Evolutionary conservation across 805 yeast species (phyloP), one percentile per base, ranked within the genome.

Genomic region (Danielia oregonensis): DNA sequence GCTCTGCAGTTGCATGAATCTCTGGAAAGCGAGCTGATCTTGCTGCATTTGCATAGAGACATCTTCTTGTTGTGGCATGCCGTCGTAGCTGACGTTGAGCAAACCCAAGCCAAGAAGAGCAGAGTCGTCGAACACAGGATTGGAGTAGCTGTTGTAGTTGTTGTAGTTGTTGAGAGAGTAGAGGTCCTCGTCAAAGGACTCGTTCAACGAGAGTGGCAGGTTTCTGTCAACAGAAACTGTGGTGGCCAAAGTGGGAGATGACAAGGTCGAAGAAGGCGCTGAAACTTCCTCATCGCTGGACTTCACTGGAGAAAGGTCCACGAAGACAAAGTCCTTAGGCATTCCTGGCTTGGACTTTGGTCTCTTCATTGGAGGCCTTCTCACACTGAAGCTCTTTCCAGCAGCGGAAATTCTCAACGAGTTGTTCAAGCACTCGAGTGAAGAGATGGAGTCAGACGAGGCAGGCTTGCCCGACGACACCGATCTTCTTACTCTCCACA

Each of bases 311-410:
- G 70, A 63, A 43, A 67, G 63, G 45, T 67, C 71, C 27, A 67
- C 72, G 43, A 67, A 67, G 13, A 67, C 70, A 40, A 66, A 67
- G 43, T 65, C 70, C 49, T 63, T 65, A 32, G 69, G 70, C 57
- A 57, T 61, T 3, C 72, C 72, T 6, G 71, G 71, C 48, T 56
- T 61, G 44, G 61, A 56, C 55, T 63, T 66, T 21, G 72, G 72
- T 49, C 72, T 63, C 44, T 57, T 64, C 35, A 57, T 56, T 12
- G 70, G 70, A 9, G 68, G 65, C 39, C 66, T 61, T 40, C 57
- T 63, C 26, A 51, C 52, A 26, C 55, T 42, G 43, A 54, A 63
- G 38, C 56, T 53, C 17, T 52, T 54, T 16, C 62, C 65, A 24
- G 68, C 67, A 35, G 70, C 65, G 34, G 67, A 49, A 31, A 67